These are phyloP conservation scores for Boletus semigastroideus DNA, from an alignment of 1,284 basidiomycete species.

Conservation along the genomic window DNA sequence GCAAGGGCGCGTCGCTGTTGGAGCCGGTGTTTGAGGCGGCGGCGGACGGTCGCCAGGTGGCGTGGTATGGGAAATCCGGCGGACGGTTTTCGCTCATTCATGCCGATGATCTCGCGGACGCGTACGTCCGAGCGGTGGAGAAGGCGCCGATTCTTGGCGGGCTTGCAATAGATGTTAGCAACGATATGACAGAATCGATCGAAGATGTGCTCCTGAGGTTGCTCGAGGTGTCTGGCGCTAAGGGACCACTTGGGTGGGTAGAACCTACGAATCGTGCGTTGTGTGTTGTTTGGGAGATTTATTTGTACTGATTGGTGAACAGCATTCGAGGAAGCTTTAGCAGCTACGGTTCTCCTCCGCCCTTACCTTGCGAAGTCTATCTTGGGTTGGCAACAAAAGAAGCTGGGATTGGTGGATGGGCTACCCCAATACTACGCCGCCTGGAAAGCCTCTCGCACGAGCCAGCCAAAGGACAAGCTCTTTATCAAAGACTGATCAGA, in stretches of 20 bases:
- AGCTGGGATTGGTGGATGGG: constrained; percentile 23
- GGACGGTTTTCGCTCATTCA: constrained; percentile 19
- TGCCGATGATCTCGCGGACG: constrained; percentile 22
- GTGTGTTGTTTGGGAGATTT: background rate
- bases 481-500: background rate
- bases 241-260: constrained; percentile 12
- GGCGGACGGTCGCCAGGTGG: constrained; percentile 30
- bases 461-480: constrained; percentile 5
- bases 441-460: constrained; percentile 19
- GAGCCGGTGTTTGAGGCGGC: too few relatives aligned
- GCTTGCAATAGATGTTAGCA: constrained; percentile 14
- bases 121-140: constrained; percentile 20
- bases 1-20: too few relatives aligned
- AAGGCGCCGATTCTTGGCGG: constrained; percentile 18
- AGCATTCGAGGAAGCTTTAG: constrained; percentile 22
- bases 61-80: constrained; percentile 31
- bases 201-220: constrained; percentile 13
- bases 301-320: background rate
- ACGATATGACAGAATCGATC: constrained; percentile 15
- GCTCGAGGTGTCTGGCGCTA: constrained; percentile 14
- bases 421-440: constrained; percentile 22
- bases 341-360: constrained; percentile 16
- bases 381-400: constrained; percentile 27
- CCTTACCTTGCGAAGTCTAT: constrained; percentile 25
- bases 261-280: constrained; percentile 15